These are phyloP conservation scores for Cercospora sesami DNA, from an alignment of 2,329 filamentous ascomycete species.

Conservation along the genomic window DNA sequence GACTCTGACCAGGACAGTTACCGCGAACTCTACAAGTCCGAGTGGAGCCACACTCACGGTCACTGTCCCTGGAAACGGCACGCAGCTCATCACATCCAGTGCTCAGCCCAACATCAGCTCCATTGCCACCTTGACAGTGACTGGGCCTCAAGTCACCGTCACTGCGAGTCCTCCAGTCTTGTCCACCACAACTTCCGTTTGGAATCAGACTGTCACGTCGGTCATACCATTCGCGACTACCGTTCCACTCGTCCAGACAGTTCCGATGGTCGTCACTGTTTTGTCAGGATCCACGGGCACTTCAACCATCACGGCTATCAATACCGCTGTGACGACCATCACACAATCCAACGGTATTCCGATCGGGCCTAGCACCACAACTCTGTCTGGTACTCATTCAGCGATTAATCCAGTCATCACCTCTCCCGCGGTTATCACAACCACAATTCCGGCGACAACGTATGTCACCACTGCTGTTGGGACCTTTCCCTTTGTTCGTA, in stretches of 20 bases:
- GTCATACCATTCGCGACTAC: conserved; percentile 17
- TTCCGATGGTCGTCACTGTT: conserved; percentile 22
- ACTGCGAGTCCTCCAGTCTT: background rate
- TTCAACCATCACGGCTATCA: background rate
- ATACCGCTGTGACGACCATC: background rate
- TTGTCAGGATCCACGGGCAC: conserved; percentile 15
- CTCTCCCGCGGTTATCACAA: conserved; percentile 6
- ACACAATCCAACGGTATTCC: background rate
- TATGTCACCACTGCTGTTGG: conserved; percentile 11
- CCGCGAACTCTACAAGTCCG: conserved; percentile 5
- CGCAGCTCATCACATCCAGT: conserved; percentile 2
- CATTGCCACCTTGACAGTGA: conserved; percentile 17
- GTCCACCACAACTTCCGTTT: conserved; percentile 13
- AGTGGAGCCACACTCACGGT: conserved; percentile 18
- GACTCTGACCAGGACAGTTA: conserved; percentile 15
- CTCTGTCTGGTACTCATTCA: background rate
- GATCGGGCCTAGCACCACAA: background rate
- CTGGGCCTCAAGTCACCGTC: conserved; percentile 12
- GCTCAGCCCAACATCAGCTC: conserved; percentile 14
- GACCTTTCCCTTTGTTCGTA: background rate
- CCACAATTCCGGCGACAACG: conserved; percentile 8
- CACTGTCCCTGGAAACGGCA: conserved; percentile 18
- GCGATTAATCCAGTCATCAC: background rate
- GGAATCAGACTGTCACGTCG: conserved; percentile 11
- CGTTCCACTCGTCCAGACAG: conserved; percentile 18